Evolutionary conservation across 2,329 filamentous ascomycete genomes (phyloP), one percentile per base, ranked within the genome.

Genomic region (Myrmaecium sp.): DNA sequence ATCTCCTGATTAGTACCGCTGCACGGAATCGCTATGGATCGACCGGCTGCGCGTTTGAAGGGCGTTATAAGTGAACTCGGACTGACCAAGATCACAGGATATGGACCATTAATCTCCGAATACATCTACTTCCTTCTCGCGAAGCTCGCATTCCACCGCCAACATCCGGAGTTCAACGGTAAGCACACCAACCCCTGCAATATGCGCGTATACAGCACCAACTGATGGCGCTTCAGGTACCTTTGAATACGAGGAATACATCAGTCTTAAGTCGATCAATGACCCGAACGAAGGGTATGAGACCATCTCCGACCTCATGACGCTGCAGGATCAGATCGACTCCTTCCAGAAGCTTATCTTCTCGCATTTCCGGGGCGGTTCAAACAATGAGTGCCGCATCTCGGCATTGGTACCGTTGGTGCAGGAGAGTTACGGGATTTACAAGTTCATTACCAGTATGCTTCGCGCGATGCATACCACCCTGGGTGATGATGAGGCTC

Each of bases 371-470:
- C 74, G 84, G 33, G 72, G 74, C 37, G 79, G 84, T 14, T 74
- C 78, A 25, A 92, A 93, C 57, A 98, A 95, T 44, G 89, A 98
- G 52, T 95, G 86, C 52, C 70, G 86, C 34, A 98, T 98, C 43
- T 91, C 86, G 9, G 81, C 89, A 2, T 58, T 98, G 28, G 84
- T 95, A 13, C 82, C 84, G 3, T 60, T 98, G 22, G 89, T 98
- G 3, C 82, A 93, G 49, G 89, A 98, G 60, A 95, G 83, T 50
- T 98, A 95, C 54, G 89, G 89, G 25, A 95, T 98, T 40, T 98
- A 98, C 64, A 95, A 95, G 55, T 98, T 98, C 51, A 84, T 94
- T 37, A 98, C 89, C 0, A 98, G 89, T 75, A 98, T 98, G 89
- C 58, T 98, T 34, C 72, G 89, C 30, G 89, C 89, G 10, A 94